Conservation (phyloP, 495 filamentous ascomycete genomes). For the Copromyces sp. region DNA sequence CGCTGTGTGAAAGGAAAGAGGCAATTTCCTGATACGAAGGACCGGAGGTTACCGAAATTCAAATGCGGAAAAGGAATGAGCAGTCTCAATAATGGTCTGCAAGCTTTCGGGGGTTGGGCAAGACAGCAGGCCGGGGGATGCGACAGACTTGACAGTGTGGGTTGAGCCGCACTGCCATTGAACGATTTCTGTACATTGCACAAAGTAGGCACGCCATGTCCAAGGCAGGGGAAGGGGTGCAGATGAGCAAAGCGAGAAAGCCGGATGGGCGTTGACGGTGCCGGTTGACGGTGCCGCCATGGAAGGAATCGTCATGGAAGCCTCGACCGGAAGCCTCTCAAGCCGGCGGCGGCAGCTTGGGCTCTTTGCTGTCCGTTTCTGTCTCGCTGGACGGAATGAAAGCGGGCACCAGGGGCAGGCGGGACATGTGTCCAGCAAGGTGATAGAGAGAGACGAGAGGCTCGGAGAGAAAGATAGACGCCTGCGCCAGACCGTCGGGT, state of each 20-base stretch:
- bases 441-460: background rate
- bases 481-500: background rate
- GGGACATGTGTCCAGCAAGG: background rate
- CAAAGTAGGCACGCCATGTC: background rate
- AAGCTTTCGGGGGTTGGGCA: constrained; percentile 18
- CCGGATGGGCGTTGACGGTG: background rate
- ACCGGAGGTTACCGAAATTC: constrained; percentile 22
- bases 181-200: background rate
- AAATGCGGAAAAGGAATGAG: constrained; percentile 9
- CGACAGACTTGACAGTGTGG: background rate
- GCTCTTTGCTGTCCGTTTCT: background rate
- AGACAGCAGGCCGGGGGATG: background rate
- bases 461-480: background rate
- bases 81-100: constrained; percentile 24
- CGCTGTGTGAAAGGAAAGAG: background rate
- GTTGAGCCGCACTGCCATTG: background rate
- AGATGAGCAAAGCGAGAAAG: background rate
- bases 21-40: constrained; percentile 17
- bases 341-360: background rate
- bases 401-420: background rate
- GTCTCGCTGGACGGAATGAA: background rate
- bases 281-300: background rate
- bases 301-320: background rate
- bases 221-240: background rate
- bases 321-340: background rate